phyloP scores from a whole-genome alignment of 345 rosid species.

The Populus euphratica region DNA sequence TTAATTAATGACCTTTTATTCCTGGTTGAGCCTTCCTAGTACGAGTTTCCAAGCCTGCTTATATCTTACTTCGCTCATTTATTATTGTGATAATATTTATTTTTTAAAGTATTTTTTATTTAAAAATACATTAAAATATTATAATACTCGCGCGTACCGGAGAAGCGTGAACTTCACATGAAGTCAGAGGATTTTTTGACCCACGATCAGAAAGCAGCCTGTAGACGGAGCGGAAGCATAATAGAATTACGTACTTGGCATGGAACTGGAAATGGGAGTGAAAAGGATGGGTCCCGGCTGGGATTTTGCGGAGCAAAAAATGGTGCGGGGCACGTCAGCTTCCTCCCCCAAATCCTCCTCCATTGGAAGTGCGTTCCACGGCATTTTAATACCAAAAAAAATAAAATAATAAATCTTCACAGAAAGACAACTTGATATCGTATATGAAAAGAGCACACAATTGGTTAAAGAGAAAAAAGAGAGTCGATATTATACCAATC shows the following conservation, averaged over 20 bases:
- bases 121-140: no score
- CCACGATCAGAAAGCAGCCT: not conserved
- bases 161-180: conserved; percentile 4
- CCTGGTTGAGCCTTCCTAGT: no score
- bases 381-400: conserved; percentile 22
- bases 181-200: conserved; percentile 8
- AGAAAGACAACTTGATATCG: not conserved
- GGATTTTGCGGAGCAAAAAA: not conserved
- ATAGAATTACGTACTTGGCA: conserved; percentile 3
- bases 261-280: conserved; percentile 1
- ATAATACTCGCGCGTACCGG: not conserved
- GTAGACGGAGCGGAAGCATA: not conserved
- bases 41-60: no score
- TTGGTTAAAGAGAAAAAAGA: not conserved
- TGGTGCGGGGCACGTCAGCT: conserved; percentile 64
- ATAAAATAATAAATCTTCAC: not conserved
- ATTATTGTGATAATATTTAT: no score
- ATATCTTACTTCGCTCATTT: no score
- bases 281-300: conserved; percentile 14
- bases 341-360: conserved; percentile 42
- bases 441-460: not conserved
- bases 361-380: conserved; percentile 75
- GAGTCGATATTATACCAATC: not conserved
- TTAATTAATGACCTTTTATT: no score
- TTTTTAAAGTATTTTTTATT: no score